Percentiles rank a stretch among this genome's conserved stretches.
Conservation (phyloP, 306 rosid genomes). For the Castanospermum australe region DNA sequence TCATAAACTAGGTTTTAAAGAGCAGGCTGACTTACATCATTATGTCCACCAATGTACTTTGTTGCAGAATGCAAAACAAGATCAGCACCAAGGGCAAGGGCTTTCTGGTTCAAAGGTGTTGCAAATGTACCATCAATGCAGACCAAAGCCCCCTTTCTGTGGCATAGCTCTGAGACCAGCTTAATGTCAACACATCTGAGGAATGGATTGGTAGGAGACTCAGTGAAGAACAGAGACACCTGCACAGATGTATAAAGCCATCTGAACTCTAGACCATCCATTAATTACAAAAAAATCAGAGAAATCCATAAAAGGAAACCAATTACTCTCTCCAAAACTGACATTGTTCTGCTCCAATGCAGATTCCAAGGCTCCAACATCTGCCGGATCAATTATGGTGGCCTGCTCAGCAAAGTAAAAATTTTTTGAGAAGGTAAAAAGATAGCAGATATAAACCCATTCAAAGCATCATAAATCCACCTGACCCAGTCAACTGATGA, state of each 20-base stretch:
- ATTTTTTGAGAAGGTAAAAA: neutral
- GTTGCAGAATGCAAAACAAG: conserved; percentile 85
- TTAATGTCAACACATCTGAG: conserved; percentile 92
- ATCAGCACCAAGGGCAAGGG: conserved; percentile 89
- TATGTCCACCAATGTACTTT: conserved; percentile 89
- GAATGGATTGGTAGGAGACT: conserved; percentile 97
- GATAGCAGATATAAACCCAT: neutral
- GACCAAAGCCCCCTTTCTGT: conserved; percentile 75
- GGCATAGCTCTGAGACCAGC: conserved; percentile 91
- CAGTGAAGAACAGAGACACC: conserved; percentile 93
- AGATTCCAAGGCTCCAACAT: conserved; percentile 62
- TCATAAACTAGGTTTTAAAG: neutral
- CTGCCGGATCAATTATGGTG: conserved; percentile 89
- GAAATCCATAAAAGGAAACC: neutral
- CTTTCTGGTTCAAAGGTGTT: conserved; percentile 93
- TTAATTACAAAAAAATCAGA: neutral
- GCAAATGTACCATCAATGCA: conserved; percentile 98
- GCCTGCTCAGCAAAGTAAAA: conserved; percentile 50
- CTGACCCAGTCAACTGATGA: neutral
- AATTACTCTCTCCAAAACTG: conserved; percentile 33
- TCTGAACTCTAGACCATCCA: neutral
- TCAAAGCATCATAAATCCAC: neutral
- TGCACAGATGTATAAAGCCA: conserved; percentile 35
- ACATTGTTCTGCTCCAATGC: conserved; percentile 79
- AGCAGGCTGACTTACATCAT: conserved; percentile 63